Evolutionary conservation across 495 filamentous ascomycete genomes (phyloP).

Genomic region (Bacidia rubella): DNA sequence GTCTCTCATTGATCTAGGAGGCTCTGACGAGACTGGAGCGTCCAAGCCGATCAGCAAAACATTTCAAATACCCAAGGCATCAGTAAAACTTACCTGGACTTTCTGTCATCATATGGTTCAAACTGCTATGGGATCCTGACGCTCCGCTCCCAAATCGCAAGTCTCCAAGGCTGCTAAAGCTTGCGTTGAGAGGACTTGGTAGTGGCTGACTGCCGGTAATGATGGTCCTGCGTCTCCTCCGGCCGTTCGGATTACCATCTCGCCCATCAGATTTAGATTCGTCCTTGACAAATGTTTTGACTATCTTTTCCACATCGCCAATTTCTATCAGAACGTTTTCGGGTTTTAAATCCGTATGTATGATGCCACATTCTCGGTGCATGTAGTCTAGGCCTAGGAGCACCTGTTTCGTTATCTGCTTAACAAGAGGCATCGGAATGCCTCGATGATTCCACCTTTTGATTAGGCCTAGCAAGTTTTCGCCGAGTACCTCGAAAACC

Average conservation of each 20-base stretch:
- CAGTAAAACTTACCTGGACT: constrained; percentile 40
- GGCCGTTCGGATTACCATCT: constrained; percentile 88
- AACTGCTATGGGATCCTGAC: constrained; percentile 61
- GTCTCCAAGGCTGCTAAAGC: constrained; percentile 63
- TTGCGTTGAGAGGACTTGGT: constrained; percentile 86
- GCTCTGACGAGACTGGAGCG: constrained; percentile 23
- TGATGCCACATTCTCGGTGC: constrained; percentile 96
- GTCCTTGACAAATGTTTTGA: constrained; percentile 86
- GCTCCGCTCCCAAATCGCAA: constrained; percentile 50
- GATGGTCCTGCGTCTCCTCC: constrained; percentile 75
- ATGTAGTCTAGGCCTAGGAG: constrained; percentile 90
- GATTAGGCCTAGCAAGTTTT: constrained; percentile 90
- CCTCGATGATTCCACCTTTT: constrained; percentile 97
- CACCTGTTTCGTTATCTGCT: constrained; percentile 98
- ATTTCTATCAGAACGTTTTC: constrained; percentile 99
- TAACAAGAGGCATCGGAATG: constrained; percentile 89
- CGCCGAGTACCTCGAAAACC: constrained; percentile 96
- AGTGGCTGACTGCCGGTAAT: constrained; percentile 96
- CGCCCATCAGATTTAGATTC: constrained; percentile 57
- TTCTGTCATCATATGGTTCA: constrained; percentile 73
- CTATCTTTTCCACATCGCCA: constrained; percentile 93
- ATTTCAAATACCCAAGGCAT: constrained; percentile 15
- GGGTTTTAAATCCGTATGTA: constrained; percentile 95
- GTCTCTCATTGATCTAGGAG: constrained; percentile 45
- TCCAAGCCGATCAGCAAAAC: constrained; percentile 34